These are phyloP conservation scores for Aureobasidium sp. DNA, from an alignment of 2,329 filamentous ascomycete species.

Conservation along the genomic window DNA sequence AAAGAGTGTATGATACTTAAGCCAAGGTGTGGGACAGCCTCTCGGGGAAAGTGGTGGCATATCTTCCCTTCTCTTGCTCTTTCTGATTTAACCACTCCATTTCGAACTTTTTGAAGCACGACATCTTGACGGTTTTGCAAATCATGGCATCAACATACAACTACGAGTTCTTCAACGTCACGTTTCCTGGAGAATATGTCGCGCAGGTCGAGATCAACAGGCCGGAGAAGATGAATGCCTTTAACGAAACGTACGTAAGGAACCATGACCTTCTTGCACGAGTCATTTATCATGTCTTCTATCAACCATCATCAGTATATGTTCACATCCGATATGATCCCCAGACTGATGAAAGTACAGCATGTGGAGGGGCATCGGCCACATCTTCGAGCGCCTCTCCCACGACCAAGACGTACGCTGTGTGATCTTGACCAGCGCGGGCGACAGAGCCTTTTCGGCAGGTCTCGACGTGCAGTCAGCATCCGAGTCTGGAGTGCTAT, in stretches of 20 bases:
- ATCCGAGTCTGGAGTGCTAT: constrained; percentile 6
- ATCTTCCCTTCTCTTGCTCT: background rate
- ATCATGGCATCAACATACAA: constrained; percentile 23
- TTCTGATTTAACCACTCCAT: background rate
- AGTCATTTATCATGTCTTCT: background rate
- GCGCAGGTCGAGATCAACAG: constrained; percentile 91
- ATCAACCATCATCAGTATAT: background rate
- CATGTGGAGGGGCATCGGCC: constrained; percentile 77
- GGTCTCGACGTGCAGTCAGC: constrained; percentile 61
- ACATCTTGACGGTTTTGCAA: background rate
- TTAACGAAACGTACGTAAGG: constrained; percentile 52
- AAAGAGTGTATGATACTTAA: background rate
- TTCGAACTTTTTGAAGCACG: background rate
- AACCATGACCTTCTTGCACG: background rate
- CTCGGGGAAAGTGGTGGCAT: background rate
- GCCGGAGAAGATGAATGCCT: constrained; percentile 79
- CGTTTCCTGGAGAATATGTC: constrained; percentile 62
- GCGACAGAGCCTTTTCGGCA: constrained; percentile 74
- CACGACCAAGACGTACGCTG: constrained; percentile 62
- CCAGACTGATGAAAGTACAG: constrained; percentile 25
- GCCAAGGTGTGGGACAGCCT: background rate
- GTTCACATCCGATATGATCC: background rate
- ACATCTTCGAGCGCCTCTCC: constrained; percentile 64
- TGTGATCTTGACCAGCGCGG: constrained; percentile 71
- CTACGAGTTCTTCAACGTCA: constrained; percentile 64